These are phyloP conservation scores for Russula emetica DNA, from an alignment of 768 basidiomycete genomes.

Conservation along the genomic window DNA sequence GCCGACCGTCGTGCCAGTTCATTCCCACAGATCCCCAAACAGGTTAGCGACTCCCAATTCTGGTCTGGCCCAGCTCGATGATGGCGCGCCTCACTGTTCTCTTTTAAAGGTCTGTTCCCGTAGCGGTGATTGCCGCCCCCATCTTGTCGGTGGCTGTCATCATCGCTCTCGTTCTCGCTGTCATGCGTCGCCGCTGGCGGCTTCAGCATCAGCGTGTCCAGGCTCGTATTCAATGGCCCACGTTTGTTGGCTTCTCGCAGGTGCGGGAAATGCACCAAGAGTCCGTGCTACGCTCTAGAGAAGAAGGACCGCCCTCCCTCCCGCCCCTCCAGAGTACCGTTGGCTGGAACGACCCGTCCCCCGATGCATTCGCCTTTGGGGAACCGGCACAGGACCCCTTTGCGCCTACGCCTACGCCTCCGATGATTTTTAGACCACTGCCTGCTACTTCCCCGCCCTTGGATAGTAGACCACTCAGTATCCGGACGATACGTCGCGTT, in stretches of 20 bases:
- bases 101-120: conserved; percentile 6
- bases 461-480: neutral
- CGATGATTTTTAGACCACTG: neutral
- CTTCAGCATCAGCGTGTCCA: neutral
- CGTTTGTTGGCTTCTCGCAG: neutral
- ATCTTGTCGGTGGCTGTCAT: neutral
- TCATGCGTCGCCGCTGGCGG: conserved; percentile 1
- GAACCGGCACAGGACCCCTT: conserved; percentile 4
- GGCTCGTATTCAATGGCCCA: neutral
- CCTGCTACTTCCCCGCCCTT: neutral
- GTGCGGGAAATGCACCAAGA: neutral
- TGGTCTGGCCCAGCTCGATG: neutral
- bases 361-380: neutral
- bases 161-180: neutral
- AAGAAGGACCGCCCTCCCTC: neutral
- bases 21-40: neutral
- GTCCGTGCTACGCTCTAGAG: neutral
- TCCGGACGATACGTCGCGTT: neutral
- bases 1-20: conserved; percentile 1
- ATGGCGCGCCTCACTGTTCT: neutral
- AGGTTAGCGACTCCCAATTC: neutral
- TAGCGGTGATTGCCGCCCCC: conserved; percentile 12
- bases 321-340: neutral
- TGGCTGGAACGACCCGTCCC: neutral
- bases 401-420: neutral